phyloP scores from a whole-genome alignment of 148 eudicot genomes.

The Heliosperma pusillum region DNA sequence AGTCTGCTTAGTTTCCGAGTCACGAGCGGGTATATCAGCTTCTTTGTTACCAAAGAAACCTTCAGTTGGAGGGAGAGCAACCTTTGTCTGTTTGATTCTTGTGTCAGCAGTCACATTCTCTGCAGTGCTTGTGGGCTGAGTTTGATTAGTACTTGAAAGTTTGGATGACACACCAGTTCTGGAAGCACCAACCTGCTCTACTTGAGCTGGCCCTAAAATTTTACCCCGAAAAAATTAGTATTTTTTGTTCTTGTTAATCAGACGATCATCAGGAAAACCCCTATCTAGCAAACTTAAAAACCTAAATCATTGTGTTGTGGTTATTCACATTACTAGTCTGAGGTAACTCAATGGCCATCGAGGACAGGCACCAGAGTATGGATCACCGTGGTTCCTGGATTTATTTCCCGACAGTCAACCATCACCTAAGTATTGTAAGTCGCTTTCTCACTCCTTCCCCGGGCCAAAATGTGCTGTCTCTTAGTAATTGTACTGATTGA shows the following conservation, averaged over 20 bases:
- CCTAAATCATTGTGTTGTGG: background rate
- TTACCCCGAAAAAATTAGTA: background rate
- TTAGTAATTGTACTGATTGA: no score
- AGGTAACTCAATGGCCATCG: background rate
- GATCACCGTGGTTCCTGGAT: background rate
- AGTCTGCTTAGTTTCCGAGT: slow-evolving; percentile 37
- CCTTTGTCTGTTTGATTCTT: slow-evolving; percentile 47
- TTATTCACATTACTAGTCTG: background rate
- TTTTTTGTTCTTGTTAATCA: background rate
- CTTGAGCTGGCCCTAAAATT: slow-evolving; percentile 32
- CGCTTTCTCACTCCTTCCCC: background rate
- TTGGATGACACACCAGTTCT: slow-evolving; percentile 28
- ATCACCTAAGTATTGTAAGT: background rate
- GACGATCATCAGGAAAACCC: background rate
- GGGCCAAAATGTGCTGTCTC: background rate
- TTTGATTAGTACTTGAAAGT: slow-evolving; percentile 27
- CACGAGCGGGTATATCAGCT: slow-evolving; percentile 88
- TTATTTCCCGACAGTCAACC: background rate
- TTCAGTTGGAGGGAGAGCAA: slow-evolving; percentile 51
- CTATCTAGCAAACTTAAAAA: background rate
- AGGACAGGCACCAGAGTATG: background rate
- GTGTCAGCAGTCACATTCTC: slow-evolving; percentile 28
- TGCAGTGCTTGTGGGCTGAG: slow-evolving; percentile 27
- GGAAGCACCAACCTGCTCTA: slow-evolving; percentile 22
- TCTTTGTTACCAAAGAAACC: slow-evolving; percentile 91